Conservation (phyloP, 305 asterid species). For the Nicotiana rustica region DNA sequence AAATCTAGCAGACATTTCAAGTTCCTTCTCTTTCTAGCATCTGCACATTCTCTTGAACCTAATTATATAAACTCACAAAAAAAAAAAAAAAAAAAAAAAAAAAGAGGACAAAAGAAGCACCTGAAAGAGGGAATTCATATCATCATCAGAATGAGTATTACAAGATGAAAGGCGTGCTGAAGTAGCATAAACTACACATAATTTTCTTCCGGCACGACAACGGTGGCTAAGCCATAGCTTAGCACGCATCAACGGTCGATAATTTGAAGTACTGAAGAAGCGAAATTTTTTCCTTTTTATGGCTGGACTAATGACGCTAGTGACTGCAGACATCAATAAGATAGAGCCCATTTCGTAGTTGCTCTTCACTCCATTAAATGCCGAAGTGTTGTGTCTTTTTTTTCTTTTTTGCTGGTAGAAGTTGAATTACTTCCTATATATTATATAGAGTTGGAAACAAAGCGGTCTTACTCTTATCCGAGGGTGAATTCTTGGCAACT, state of each 20-base stretch:
- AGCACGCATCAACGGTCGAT: neutral
- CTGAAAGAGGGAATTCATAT: slow-evolving; percentile 38
- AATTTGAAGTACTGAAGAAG: neutral
- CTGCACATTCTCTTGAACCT: neutral
- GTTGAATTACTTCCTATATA: no score
- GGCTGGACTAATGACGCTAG: neutral
- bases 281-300: neutral
- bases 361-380: neutral
- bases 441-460: no score
- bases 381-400: no score
- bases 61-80: neutral
- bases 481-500: no score
- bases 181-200: neutral
- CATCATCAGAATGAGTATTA: slow-evolving; percentile 32
- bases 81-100: neutral
- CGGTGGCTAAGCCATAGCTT: neutral
- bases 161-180: neutral
- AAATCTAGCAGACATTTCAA: neutral
- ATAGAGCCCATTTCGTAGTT: neutral
- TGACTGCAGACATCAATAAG: neutral
- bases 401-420: no score
- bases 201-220: neutral
- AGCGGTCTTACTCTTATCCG: no score
- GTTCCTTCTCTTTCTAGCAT: neutral
- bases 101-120: neutral